Evolutionary conservation across 177 flowering plant species (phyloP), one percentile per base, ranked within the genome.

Genomic region (Vitis hybrid): DNA sequence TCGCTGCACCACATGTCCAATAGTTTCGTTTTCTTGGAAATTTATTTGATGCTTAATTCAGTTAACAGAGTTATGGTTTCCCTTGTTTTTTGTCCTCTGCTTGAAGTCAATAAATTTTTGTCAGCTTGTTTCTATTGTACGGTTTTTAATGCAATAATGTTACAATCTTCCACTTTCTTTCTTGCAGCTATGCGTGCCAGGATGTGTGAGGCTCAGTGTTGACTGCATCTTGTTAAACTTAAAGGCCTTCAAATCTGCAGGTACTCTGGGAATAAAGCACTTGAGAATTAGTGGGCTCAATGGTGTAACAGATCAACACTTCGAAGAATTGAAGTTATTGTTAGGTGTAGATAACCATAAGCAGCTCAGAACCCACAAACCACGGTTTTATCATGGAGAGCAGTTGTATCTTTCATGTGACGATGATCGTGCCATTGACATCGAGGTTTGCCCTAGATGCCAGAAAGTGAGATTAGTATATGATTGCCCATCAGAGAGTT

Each of bases 361-460:
- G 48, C 79, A 74, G 65, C 69, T 31, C 5, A 78, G 15, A 55
- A 50, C 69, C 65, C 72, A 51, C 53, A 87, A 78, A 50, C 94
- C 83, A 16, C 84, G 68, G 51, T 89, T 79, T 65, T 86, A 74
- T 78, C 73, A 55, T 51, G 50, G 74, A 13, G 75, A 76, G 11
- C 33, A 70, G 20, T 49, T 64, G 0, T 69, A 79, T 68, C 51
- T 74, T 1, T 65, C 79, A 3, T 73, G 65, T 70, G 90, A 86
- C 14, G 97, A 91, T 75, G 88, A 84, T 53, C 85, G 88, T 12
- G 79, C 84, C 6, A 77, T 90, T 60, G 98, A 93, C 72, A 77
- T 93, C 48, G 95, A 91, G 65, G 65, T 62, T 31, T 93, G 98
- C 70, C 91, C 94, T 0, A 81, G 70, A 69, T 93, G 98, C 71